phyloP scores from a whole-genome alignment of 164 flowering plant genomes.

The Vitis amurensis region DNA sequence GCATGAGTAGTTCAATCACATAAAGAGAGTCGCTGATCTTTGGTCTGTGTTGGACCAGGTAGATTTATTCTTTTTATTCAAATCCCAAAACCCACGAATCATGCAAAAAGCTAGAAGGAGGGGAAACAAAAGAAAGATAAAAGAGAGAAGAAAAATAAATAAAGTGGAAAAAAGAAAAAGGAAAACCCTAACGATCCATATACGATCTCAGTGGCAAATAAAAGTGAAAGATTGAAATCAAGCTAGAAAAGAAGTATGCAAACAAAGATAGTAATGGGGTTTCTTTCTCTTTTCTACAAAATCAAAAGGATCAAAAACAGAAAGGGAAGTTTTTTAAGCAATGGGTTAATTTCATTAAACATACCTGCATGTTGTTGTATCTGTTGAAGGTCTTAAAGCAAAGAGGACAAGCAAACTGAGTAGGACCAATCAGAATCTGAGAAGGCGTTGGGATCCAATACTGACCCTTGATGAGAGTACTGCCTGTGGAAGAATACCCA shows the following conservation, averaged over 20 bases:
- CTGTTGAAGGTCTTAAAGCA: constrained; percentile 96
- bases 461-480: constrained; percentile 69
- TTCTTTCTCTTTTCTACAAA: constrained; percentile 21
- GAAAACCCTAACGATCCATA: constrained; percentile 29
- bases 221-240: constrained; percentile 31
- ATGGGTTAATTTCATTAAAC: not conserved
- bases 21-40: constrained; percentile 27
- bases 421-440: constrained; percentile 94
- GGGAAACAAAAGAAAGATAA: not conserved
- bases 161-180: not conserved
- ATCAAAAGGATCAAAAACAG: constrained; percentile 16
- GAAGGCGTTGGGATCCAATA: constrained; percentile 97
- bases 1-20: constrained; percentile 48
- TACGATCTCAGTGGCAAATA: not conserved
- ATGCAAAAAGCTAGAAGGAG: constrained; percentile 15
- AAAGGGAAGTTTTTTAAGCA: constrained; percentile 9
- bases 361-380: constrained; percentile 98
- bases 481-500: constrained; percentile 28
- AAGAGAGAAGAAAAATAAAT: not conserved
- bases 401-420: constrained; percentile 95
- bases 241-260: constrained; percentile 23
- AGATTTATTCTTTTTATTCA: constrained; percentile 20
- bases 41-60: constrained; percentile 33
- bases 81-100: constrained; percentile 31
- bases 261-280: constrained; percentile 19